Percentiles rank a stretch among this genome's conserved stretches.
Conservation (phyloP, 495 filamentous ascomycete species). For the Stereocaulon alpinum region DNA sequence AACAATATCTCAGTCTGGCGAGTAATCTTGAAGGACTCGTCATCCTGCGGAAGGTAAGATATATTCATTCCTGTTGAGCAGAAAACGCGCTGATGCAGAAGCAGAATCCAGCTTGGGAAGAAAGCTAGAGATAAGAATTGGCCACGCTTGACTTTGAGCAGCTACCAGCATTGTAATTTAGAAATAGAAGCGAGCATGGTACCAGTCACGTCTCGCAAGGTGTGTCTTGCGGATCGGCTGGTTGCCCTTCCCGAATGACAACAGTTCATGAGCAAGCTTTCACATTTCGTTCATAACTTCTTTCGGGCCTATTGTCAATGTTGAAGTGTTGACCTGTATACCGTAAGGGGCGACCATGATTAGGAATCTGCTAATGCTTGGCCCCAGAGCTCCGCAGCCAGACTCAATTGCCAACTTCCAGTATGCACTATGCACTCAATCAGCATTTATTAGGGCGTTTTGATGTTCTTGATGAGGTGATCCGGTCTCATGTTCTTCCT, state of each 20-base stretch:
- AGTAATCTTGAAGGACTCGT: slow-evolving; percentile 90
- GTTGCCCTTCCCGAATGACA: not conserved
- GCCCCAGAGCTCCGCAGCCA: not conserved
- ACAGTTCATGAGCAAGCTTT: not conserved
- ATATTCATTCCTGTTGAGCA: not conserved
- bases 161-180: slow-evolving; percentile 5
- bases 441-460: too few relatives aligned
- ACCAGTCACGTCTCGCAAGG: not conserved
- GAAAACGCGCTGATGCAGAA: slow-evolving; percentile 24
- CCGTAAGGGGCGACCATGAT: too few relatives aligned
- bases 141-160: not conserved
- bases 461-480: too few relatives aligned
- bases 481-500: too few relatives aligned
- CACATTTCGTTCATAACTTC: not conserved
- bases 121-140: slow-evolving; percentile 6
- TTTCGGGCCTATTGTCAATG: not conserved
- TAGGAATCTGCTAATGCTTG: not conserved
- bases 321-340: not conserved
- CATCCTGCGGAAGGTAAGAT: slow-evolving; percentile 83
- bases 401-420: not conserved
- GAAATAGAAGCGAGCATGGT: slow-evolving; percentile 7
- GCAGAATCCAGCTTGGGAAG: slow-evolving; percentile 48
- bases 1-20: slow-evolving; percentile 86
- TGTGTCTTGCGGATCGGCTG: not conserved
- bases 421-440: not conserved